Conservation (phyloP, 768 basidiomycete species). For the Leucocoprinus birnbaumii region DNA sequence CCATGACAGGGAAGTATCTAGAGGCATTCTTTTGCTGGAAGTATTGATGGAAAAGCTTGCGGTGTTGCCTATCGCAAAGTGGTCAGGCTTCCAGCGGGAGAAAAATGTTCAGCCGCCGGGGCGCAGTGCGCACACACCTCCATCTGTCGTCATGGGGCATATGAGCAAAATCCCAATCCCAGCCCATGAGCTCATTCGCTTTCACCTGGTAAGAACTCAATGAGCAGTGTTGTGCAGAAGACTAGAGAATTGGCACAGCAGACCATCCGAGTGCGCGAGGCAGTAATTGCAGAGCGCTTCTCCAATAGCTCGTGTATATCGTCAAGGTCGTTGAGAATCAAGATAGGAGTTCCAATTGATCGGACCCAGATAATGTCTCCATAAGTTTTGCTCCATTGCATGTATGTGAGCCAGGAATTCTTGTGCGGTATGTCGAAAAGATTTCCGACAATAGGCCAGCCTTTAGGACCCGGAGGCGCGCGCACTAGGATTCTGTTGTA, state of each 20-base stretch:
- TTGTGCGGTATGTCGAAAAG: constrained; percentile 25
- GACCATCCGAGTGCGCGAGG: constrained; percentile 36
- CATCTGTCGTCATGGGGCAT: constrained; percentile 27
- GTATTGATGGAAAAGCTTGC: constrained; percentile 33
- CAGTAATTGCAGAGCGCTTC: constrained; percentile 40
- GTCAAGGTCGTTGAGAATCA: constrained; percentile 38
- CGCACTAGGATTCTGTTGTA: background rate
- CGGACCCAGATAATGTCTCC: constrained; percentile 27
- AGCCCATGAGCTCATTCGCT: constrained; percentile 26
- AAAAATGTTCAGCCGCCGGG: too few relatives aligned
- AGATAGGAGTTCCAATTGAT: constrained; percentile 32
- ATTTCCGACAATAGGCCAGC: constrained; percentile 31
- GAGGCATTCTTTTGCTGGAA: constrained; percentile 30
- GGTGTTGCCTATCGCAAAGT: constrained; percentile 23
- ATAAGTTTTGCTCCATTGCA: constrained; percentile 28
- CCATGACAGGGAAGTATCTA: constrained; percentile 21
- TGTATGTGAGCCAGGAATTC: constrained; percentile 27
- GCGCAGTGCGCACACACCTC: constrained; percentile 20
- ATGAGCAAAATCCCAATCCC: constrained; percentile 29
- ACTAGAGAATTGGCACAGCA: too few relatives aligned
- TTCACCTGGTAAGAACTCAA: constrained; percentile 16
- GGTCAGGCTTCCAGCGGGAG: too few relatives aligned
- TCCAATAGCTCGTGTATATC: constrained; percentile 42
- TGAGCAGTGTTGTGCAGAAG: too few relatives aligned
- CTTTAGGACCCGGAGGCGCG: constrained; percentile 32